phyloP scores from a whole-genome alignment of 176 grass and related monocot species.

The Pontederia crassipes region DNA sequence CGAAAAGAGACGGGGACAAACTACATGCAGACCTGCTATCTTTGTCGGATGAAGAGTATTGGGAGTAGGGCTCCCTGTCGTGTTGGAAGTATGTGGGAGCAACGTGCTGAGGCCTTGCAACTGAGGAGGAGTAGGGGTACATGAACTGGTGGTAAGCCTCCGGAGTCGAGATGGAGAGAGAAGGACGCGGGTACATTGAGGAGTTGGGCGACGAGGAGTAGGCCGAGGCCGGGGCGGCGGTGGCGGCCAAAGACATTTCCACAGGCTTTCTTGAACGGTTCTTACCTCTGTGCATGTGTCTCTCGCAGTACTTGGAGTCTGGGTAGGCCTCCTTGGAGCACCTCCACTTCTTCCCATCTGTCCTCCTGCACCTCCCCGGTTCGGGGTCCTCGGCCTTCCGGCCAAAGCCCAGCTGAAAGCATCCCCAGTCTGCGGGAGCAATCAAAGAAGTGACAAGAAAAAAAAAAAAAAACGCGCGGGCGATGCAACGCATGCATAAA shows the following conservation, averaged over 20 bases:
- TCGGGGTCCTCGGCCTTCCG: slow-evolving; percentile 61
- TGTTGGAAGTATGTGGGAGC: slow-evolving; percentile 41
- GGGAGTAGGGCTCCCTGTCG: slow-evolving; percentile 27
- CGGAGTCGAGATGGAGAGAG: not conserved
- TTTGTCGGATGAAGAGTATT: slow-evolving; percentile 32
- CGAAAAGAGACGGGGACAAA: not conserved
- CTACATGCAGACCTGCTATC: slow-evolving; percentile 19
- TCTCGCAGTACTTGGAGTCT: slow-evolving; percentile 98
- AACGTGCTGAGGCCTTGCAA: not conserved
- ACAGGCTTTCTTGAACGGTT: slow-evolving; percentile 99
- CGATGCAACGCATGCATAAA: not conserved
- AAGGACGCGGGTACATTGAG: not conserved
- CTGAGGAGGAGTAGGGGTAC: not conserved
- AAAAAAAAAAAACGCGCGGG: not conserved
- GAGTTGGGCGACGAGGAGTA: not conserved
- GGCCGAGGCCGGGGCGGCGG: slow-evolving; percentile 20
- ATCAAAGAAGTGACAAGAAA: not conserved
- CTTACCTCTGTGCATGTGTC: slow-evolving; percentile 97
- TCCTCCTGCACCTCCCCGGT: slow-evolving; percentile 76
- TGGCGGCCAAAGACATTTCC: slow-evolving; percentile 88
- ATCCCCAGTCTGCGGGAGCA: slow-evolving; percentile 58
- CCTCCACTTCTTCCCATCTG: slow-evolving; percentile 96
- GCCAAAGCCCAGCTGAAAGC: slow-evolving; percentile 64
- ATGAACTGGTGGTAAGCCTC: not conserved
- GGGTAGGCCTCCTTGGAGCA: slow-evolving; percentile 92